These are phyloP conservation scores for Alternaria solani DNA, from an alignment of 2,329 filamentous ascomycete genomes.

Conservation along the genomic window DNA sequence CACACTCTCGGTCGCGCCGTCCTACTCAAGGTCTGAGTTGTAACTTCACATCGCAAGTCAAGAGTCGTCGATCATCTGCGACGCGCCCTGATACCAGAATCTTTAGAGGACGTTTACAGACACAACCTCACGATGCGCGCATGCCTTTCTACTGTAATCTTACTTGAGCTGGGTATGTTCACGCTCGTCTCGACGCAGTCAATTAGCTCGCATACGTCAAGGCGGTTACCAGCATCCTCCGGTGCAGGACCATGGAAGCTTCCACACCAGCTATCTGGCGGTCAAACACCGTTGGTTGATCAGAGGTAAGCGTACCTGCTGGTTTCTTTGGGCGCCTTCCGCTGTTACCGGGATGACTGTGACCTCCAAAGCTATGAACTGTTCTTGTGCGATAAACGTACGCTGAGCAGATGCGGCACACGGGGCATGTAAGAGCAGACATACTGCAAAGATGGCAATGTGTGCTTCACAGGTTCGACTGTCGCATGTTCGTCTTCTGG, in stretches of 20 bases:
- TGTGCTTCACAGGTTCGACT: not conserved
- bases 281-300: conserved; percentile 16
- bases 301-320: conserved; percentile 21
- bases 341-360: not conserved
- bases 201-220: not conserved
- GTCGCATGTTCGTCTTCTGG: not conserved
- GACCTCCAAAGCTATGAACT: not conserved
- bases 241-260: not conserved
- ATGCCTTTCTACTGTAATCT: not conserved
- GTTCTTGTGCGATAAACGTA: conserved; percentile 1
- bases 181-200: not conserved
- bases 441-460: not conserved
- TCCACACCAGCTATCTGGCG: conserved; percentile 18
- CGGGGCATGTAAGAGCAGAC: not conserved
- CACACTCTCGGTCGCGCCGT: not conserved
- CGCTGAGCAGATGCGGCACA: not conserved
- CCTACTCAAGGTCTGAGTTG: not conserved
- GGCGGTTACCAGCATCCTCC: not conserved
- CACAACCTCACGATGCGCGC: conserved; percentile 1
- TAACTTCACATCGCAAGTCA: not conserved
- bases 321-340: not conserved
- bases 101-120: not conserved
- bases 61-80: not conserved
- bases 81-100: not conserved
- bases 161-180: not conserved